A percentile compares a stretch with the other conserved stretches of the same genome.
These are phyloP conservation scores for Triticum turgidum DNA, from an alignment of 176 grass and related monocot genomes.

Conservation along the genomic window DNA sequence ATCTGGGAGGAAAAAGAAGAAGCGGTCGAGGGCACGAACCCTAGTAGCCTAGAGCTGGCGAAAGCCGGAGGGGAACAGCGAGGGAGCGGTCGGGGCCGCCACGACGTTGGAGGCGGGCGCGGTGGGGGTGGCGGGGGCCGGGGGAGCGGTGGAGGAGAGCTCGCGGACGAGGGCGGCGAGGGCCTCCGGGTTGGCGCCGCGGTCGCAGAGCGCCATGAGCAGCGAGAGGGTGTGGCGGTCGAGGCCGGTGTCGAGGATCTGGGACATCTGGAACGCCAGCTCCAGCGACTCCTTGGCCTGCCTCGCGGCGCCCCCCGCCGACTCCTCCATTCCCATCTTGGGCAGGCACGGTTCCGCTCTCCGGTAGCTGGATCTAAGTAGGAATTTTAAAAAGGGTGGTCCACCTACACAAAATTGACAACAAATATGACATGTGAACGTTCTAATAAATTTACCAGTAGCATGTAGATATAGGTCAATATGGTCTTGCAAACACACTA, in stretches of 20 bases:
- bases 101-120: background rate
- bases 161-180: constrained; percentile 77
- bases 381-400: too few species aligned
- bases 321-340: constrained; percentile 26
- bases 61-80: constrained; percentile 40
- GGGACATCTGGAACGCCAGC: constrained; percentile 72
- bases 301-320: constrained; percentile 33
- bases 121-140: background rate
- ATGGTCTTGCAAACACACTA: too few species aligned
- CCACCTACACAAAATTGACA: too few species aligned
- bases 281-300: constrained; percentile 78
- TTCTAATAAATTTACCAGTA: too few species aligned
- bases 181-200: constrained; percentile 76
- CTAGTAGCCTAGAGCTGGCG: constrained; percentile 55
- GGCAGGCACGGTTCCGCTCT: background rate
- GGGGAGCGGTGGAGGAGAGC: constrained; percentile 45
- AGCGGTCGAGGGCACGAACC: constrained; percentile 15
- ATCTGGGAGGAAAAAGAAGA: background rate
- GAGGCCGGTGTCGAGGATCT: constrained; percentile 65
- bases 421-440: too few species aligned
- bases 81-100: background rate
- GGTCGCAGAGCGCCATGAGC: constrained; percentile 83
- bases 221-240: constrained; percentile 85
- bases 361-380: background rate
- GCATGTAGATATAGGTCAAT: too few species aligned